These are phyloP conservation scores for Bipolaris victoriae DNA, from an alignment of 2,329 filamentous ascomycete species.

Conservation along the genomic window DNA sequence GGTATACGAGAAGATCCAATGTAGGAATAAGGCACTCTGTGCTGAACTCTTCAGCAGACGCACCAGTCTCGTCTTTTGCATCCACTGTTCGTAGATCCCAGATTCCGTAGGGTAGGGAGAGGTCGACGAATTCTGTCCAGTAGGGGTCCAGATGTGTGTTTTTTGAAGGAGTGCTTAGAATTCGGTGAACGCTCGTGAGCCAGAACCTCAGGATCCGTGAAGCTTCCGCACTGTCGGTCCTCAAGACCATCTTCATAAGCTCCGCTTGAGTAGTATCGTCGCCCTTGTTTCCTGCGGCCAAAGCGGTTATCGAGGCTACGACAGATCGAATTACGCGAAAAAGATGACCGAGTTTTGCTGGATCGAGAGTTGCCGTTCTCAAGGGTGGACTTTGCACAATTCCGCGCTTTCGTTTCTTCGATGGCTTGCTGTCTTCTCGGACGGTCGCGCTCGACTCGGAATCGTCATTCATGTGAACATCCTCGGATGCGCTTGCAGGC, in stretches of 20 bases:
- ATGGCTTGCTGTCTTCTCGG: constrained; percentile 32
- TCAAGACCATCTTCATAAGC: constrained; percentile 46
- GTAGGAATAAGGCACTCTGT: constrained; percentile 46
- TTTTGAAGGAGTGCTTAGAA: constrained; percentile 11
- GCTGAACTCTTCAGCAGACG: constrained; percentile 46
- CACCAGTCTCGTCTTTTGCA: constrained; percentile 32
- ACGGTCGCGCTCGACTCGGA: constrained; percentile 41
- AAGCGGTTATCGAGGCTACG: constrained; percentile 28
- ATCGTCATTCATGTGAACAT: constrained; percentile 21
- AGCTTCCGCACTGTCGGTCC: constrained; percentile 44
- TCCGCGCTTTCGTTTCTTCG: constrained; percentile 47
- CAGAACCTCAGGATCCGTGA: constrained; percentile 46
- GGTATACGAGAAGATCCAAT: constrained; percentile 32
- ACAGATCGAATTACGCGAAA: constrained; percentile 32
- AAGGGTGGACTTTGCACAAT: constrained; percentile 23
- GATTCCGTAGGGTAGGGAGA: constrained; percentile 36
- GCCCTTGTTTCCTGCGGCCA: constrained; percentile 17
- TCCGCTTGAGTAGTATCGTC: constrained; percentile 38
- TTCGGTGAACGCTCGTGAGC: constrained; percentile 35
- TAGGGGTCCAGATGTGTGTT: background rate
- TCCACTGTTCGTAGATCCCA: constrained; percentile 45
- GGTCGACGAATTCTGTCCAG: constrained; percentile 22
- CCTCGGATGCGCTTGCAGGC: constrained; percentile 6
- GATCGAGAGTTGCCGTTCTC: constrained; percentile 22
- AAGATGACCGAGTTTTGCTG: constrained; percentile 23